phyloP scores from a whole-genome alignment of 192 early-diverging fungal species.

The Spinellus fusiger region DNA sequence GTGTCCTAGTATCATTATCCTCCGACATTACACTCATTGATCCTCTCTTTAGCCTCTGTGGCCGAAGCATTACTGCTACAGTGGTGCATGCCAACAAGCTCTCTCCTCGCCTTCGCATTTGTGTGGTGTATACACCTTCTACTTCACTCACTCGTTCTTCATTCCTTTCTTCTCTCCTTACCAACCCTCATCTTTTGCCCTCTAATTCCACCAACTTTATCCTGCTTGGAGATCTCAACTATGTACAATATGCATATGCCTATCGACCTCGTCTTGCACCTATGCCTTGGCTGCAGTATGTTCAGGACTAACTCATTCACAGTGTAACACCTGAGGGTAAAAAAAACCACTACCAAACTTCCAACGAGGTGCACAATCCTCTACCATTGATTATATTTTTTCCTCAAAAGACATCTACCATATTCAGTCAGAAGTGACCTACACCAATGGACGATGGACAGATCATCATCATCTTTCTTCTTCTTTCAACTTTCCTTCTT shows the following conservation, averaged over 20 bases:
- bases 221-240: not conserved
- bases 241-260: not conserved
- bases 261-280: not conserved
- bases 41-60: not conserved
- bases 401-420: not conserved
- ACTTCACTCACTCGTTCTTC: not conserved
- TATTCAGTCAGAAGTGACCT: not conserved
- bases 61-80: not conserved
- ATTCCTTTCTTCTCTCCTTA: not conserved
- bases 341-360: not conserved
- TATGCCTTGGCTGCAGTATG: not conserved
- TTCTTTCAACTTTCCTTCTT: not conserved
- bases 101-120: not conserved
- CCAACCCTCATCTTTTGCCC: not conserved
- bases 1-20: not conserved
- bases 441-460: not conserved
- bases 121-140: constrained; percentile 1
- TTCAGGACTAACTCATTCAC: not conserved
- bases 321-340: not conserved
- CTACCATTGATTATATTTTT: constrained; percentile 25
- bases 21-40: not conserved
- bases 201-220: not conserved
- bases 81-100: not conserved
- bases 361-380: not conserved
- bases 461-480: constrained; percentile 12